These are phyloP conservation scores for Forsythia suspensa DNA, from an alignment of 257 asterid species.

Conservation along the genomic window DNA sequence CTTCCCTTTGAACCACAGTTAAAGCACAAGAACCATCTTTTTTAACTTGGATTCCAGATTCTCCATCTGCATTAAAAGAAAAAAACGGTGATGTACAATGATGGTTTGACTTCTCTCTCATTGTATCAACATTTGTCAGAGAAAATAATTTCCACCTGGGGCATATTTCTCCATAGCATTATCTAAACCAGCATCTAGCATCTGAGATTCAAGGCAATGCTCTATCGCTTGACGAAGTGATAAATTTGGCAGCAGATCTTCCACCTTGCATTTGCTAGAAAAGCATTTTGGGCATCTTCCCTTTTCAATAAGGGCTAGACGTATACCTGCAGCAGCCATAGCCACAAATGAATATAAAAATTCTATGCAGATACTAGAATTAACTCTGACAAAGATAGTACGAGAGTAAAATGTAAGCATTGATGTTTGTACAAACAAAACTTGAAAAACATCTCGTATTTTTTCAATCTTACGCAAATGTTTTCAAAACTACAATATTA, in stretches of 20 bases:
- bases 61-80: conserved; percentile 65
- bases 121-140: conserved; percentile 11
- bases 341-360: conserved; percentile 8
- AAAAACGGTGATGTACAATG: conserved; percentile 8
- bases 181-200: conserved; percentile 47
- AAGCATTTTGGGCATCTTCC: conserved; percentile 81
- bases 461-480: not conserved
- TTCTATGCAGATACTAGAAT: not conserved
- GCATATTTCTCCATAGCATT: conserved; percentile 56
- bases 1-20: conserved; percentile 48
- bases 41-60: conserved; percentile 75
- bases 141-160: conserved; percentile 51
- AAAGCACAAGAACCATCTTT: conserved; percentile 52
- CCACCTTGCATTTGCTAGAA: conserved; percentile 62
- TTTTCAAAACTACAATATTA: conserved; percentile 4
- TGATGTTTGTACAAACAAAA: not conserved
- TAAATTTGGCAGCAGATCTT: conserved; percentile 78
- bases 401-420: not conserved
- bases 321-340: conserved; percentile 58
- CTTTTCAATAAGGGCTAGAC: conserved; percentile 56
- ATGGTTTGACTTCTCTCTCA: not conserved
- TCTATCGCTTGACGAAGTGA: conserved; percentile 71
- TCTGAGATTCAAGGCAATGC: conserved; percentile 69
- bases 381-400: not conserved
- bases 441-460: not conserved